These are phyloP conservation scores for Zoysia matrella DNA, from an alignment of 202 grass and related monocot species.

Conservation along the genomic window DNA sequence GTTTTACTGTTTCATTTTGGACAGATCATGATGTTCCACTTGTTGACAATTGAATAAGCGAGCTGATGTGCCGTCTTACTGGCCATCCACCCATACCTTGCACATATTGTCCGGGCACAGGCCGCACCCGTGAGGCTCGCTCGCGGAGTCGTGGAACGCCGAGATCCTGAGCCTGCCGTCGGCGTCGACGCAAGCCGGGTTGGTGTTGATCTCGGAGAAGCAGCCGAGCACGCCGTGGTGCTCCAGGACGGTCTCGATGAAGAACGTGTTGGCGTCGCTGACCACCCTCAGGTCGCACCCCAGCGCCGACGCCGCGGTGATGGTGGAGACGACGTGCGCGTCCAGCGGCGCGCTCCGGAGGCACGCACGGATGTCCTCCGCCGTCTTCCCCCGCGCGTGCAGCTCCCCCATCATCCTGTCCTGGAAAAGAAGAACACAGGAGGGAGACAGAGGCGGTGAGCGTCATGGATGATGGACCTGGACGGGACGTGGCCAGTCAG, in stretches of 20 bases:
- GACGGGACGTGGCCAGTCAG: background rate
- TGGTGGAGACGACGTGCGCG: constrained; percentile 57
- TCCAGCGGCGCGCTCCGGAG: constrained; percentile 68
- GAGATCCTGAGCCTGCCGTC: constrained; percentile 75
- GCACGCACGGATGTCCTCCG: constrained; percentile 68
- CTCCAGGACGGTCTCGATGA: constrained; percentile 79
- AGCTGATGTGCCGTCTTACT: constrained; percentile 36
- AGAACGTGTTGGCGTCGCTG: constrained; percentile 82
- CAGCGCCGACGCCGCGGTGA: constrained; percentile 53
- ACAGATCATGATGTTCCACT: constrained; percentile 22
- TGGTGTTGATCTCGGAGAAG: constrained; percentile 79
- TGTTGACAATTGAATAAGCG: constrained; percentile 3
- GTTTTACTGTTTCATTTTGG: background rate
- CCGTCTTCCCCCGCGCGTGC: constrained; percentile 60
- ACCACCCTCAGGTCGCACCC: constrained; percentile 82
- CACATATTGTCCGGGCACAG: constrained; percentile 91
- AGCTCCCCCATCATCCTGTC: constrained; percentile 88
- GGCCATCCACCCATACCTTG: constrained; percentile 57
- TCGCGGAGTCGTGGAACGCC: constrained; percentile 54
- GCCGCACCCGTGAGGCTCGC: constrained; percentile 61
- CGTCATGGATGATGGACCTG: background rate
- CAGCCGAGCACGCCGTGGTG: constrained; percentile 68
- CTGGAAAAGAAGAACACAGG: constrained; percentile 38
- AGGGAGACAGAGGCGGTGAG: background rate
- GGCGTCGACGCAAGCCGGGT: constrained; percentile 58